These are phyloP conservation scores for Trifolium subterraneum DNA, from an alignment of 306 rosid genomes.

Conservation along the genomic window DNA sequence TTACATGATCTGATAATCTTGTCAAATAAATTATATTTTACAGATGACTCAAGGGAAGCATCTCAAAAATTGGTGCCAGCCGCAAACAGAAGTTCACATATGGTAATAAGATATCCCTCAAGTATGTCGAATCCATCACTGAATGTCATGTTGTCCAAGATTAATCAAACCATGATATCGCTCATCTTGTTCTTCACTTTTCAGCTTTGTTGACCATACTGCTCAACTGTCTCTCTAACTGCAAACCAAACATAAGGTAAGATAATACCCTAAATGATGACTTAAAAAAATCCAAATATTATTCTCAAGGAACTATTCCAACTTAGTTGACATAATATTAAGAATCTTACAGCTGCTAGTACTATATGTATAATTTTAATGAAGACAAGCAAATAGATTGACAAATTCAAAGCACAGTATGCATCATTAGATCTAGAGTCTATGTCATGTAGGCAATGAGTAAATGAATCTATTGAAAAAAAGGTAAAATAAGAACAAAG, in stretches of 20 bases:
- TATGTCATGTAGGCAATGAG: not conserved
- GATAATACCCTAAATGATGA: conserved; percentile 10
- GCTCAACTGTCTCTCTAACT: conserved; percentile 58
- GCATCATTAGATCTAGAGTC: conserved; percentile 11
- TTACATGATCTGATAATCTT: conserved; percentile 33
- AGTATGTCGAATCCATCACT: conserved; percentile 32
- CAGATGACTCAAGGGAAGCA: conserved; percentile 46
- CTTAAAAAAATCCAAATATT: not conserved
- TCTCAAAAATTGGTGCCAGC: conserved; percentile 49
- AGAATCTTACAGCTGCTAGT: not conserved
- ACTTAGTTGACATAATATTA: conserved; percentile 16
- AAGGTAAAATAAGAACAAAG: not conserved
- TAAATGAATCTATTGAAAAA: conserved; percentile 16
- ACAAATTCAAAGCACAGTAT: conserved; percentile 7
- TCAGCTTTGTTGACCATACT: conserved; percentile 43
- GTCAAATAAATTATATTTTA: conserved; percentile 45
- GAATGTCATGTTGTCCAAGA: conserved; percentile 25
- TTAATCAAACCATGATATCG: conserved; percentile 32
- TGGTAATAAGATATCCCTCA: conserved; percentile 35
- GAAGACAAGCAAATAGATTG: conserved; percentile 5
- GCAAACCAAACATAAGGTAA: conserved; percentile 42
- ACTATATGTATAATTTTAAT: not conserved
- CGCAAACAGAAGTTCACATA: conserved; percentile 43
- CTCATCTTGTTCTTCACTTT: conserved; percentile 45
- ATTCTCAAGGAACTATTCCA: conserved; percentile 9